Conservation (phyloP, 768 basidiomycete species). For the Favolaschia claudopus region DNA sequence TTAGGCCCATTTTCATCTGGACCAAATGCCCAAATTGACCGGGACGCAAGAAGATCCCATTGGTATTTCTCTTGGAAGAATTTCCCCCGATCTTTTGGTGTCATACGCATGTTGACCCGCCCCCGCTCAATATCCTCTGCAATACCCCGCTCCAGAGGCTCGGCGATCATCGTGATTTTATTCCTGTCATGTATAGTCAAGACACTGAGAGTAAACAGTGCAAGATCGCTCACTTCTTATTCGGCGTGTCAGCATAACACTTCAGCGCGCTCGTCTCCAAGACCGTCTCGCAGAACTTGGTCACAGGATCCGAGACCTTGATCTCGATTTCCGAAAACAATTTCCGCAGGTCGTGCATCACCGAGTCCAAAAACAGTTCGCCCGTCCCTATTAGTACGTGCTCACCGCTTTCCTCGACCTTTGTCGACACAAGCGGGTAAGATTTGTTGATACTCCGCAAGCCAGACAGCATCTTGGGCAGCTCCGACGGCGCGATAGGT, state of each 20-base stretch:
- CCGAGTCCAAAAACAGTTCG: constrained; percentile 95
- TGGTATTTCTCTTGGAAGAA: constrained; percentile 98
- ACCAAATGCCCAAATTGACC: constrained; percentile 99
- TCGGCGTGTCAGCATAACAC: constrained; percentile 99
- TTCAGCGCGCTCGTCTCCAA: constrained; percentile 97
- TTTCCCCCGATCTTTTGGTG: constrained; percentile 91
- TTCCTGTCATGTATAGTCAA: constrained; percentile 65
- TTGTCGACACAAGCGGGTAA: constrained; percentile 92
- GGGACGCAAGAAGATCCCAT: constrained; percentile 96
- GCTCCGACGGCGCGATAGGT: constrained; percentile 95
- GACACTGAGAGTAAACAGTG: constrained; percentile 7
- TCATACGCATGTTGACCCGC: constrained; percentile 93
- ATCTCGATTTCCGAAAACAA: constrained; percentile 99
- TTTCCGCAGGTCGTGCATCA: constrained; percentile 93
- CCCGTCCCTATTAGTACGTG: constrained; percentile 97
- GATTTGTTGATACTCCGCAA: constrained; percentile 97
- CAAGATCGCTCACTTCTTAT: constrained; percentile 83
- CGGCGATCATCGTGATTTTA: constrained; percentile 98
- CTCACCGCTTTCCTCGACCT: constrained; percentile 98
- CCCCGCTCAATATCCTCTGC: constrained; percentile 97
- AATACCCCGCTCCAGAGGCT: constrained; percentile 94
- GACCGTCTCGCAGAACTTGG: constrained; percentile 98
- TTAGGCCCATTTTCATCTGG: constrained; percentile 97
- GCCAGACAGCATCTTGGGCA: constrained; percentile 98
- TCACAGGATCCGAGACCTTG: constrained; percentile 99